Percentiles rank a stretch among this genome's conserved stretches.
These are phyloP conservation scores for Dendrobium huoshanense DNA, from an alignment of 106 monocot genomes.

Conservation along the genomic window DNA sequence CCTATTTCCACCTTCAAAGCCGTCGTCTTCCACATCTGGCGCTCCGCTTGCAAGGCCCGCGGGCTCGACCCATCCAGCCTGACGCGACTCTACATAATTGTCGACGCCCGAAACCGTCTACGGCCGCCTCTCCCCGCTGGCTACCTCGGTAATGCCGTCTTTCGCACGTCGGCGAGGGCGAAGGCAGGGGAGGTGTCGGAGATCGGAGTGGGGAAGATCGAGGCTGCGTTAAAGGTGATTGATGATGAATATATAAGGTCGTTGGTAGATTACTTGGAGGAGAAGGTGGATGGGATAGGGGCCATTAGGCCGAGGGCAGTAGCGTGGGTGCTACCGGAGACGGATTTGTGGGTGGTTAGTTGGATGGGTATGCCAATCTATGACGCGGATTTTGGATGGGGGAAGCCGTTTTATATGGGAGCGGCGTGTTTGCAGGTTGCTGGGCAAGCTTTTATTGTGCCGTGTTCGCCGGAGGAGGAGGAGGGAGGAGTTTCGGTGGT, in stretches of 20 bases:
- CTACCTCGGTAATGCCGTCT: slow-evolving; percentile 52
- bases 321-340: slow-evolving; percentile 8
- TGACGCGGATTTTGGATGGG: slow-evolving; percentile 57
- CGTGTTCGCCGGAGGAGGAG: background rate
- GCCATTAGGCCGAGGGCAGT: slow-evolving; percentile 2
- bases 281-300: too few relatives aligned
- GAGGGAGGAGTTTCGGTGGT: slow-evolving; percentile 15
- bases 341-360: slow-evolving; percentile 29
- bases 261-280: slow-evolving; percentile 43
- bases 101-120: slow-evolving; percentile 31
- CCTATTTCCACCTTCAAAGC: slow-evolving; percentile 36
- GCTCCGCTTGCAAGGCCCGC: slow-evolving; percentile 43
- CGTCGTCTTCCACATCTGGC: slow-evolving; percentile 41
- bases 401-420: slow-evolving; percentile 38
- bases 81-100: slow-evolving; percentile 33
- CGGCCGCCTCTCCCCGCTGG: slow-evolving; percentile 33
- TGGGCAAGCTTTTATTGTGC: slow-evolving; percentile 23
- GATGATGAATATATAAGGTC: slow-evolving; percentile 42
- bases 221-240: slow-evolving; percentile 6
- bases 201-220: slow-evolving; percentile 12
- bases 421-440: slow-evolving; percentile 14
- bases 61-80: slow-evolving; percentile 9
- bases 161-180: slow-evolving; percentile 15
- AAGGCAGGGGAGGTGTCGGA: background rate
- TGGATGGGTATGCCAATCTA: slow-evolving; percentile 38